phyloP scores from a whole-genome alignment of 2,329 filamentous ascomycete genomes.

The Leptographium galeiforme region DNA sequence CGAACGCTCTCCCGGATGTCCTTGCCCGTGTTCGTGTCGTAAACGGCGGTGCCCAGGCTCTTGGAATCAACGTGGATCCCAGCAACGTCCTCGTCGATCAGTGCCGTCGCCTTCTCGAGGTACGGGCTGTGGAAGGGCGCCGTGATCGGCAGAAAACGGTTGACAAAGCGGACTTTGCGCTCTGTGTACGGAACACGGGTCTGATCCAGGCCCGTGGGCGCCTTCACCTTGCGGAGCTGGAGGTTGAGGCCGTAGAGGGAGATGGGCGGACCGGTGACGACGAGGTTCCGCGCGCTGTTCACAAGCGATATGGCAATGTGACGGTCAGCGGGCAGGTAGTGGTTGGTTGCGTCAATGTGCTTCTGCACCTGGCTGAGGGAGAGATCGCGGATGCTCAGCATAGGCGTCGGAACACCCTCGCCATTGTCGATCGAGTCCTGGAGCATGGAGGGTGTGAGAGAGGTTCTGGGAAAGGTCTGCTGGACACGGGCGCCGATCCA shows the following conservation, averaged over 20 bases:
- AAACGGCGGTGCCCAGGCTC: constrained; percentile 72
- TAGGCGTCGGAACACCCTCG: constrained; percentile 90
- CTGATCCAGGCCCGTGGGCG: constrained; percentile 92
- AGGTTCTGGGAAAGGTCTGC: constrained; percentile 91
- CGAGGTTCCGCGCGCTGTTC: constrained; percentile 94
- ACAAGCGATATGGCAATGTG: constrained; percentile 92
- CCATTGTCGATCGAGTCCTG: constrained; percentile 90
- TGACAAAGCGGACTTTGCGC: constrained; percentile 90
- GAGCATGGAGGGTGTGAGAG: constrained; percentile 76
- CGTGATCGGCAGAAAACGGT: constrained; percentile 93
- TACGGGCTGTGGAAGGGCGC: constrained; percentile 98
- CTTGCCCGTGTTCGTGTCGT: constrained; percentile 76
- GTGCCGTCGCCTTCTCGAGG: constrained; percentile 63
- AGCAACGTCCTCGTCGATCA: constrained; percentile 79
- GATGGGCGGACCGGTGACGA: constrained; percentile 89
- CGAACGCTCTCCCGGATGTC: constrained; percentile 60
- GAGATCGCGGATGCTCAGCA: constrained; percentile 94
- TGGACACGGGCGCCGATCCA: constrained; percentile 97
- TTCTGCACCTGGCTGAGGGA: constrained; percentile 80
- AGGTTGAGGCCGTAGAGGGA: constrained; percentile 94
- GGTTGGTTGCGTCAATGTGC: constrained; percentile 92
- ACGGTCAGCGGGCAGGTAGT: constrained; percentile 82
- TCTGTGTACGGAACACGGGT: constrained; percentile 88
- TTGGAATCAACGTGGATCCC: constrained; percentile 62
- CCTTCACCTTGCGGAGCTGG: constrained; percentile 91